These are phyloP conservation scores for Boletus eberwhitei DNA, from an alignment of 768 basidiomycete species.

Conservation along the genomic window DNA sequence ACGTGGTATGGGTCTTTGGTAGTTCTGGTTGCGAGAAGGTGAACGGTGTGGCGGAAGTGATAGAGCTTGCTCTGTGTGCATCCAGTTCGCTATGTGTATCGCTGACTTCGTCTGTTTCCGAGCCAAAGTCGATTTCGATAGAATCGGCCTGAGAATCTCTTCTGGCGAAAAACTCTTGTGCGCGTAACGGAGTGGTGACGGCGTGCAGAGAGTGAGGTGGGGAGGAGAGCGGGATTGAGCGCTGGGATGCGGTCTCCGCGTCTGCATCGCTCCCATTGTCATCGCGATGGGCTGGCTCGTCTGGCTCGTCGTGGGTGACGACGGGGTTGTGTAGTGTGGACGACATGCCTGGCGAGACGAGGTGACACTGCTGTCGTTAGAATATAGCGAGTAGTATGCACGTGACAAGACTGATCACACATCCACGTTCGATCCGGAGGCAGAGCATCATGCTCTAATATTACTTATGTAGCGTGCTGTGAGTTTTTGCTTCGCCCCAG, in stretches of 20 bases:
- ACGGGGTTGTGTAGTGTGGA: constrained; percentile 4
- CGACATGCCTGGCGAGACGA: constrained; percentile 10
- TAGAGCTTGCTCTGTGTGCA: constrained; percentile 42
- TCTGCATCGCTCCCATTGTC: constrained; percentile 51
- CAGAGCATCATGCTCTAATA: background rate
- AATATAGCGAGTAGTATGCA: background rate
- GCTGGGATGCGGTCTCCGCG: constrained; percentile 75
- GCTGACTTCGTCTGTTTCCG: constrained; percentile 52
- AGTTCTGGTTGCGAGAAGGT: constrained; percentile 34
- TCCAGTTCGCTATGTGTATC: constrained; percentile 39
- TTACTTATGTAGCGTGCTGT: background rate
- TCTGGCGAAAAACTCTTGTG: constrained; percentile 33
- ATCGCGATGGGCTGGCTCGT: constrained; percentile 8
- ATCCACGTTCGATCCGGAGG: background rate
- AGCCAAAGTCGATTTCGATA: constrained; percentile 51
- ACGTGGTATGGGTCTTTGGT: constrained; percentile 31
- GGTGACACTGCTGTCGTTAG: background rate
- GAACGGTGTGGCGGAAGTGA: constrained; percentile 51
- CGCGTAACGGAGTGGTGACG: constrained; percentile 15
- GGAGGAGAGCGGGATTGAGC: constrained; percentile 72
- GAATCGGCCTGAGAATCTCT: constrained; percentile 47
- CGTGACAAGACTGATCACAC: constrained; percentile 12
- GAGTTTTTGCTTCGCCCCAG: background rate
- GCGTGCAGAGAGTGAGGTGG: constrained; percentile 52
- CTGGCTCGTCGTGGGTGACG: constrained; percentile 2